Evolutionary conservation across 139 green algal species (phyloP).

Genomic region (Mesotaenium endlicherianum): DNA sequence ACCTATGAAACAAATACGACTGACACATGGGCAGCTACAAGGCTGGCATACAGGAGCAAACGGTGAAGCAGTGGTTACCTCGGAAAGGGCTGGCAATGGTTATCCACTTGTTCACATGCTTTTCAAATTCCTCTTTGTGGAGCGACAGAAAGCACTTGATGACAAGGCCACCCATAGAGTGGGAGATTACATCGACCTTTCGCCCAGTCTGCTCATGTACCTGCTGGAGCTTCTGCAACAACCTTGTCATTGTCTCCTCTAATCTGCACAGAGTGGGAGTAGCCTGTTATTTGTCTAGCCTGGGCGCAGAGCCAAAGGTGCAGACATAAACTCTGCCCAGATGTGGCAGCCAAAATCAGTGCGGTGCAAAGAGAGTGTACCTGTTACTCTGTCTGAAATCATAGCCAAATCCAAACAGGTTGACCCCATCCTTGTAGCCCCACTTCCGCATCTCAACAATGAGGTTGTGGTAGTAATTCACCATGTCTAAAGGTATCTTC

Average conservation of each 20-base stretch:
- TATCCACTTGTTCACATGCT: constrained; percentile 55
- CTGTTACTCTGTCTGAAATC: constrained; percentile 61
- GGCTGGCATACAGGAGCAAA: no score
- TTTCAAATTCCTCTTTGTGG: constrained; percentile 13
- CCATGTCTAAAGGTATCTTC: constrained; percentile 21
- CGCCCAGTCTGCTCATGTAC: constrained; percentile 17
- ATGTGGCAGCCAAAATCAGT: not conserved
- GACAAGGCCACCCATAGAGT: constrained; percentile 62
- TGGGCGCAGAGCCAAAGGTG: not conserved
- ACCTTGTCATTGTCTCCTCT: constrained; percentile 23
- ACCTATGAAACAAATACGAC: no score
- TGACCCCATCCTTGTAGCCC: constrained; percentile 52
- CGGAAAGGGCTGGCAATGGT: constrained; percentile 55
- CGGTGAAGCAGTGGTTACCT: no score
- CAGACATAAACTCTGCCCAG: not conserved
- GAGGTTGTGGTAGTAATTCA: constrained; percentile 60
- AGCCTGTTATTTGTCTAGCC: no score
- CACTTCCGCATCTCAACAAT: constrained; percentile 50
- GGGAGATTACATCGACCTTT: constrained; percentile 57
- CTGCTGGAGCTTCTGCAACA: constrained; percentile 40
- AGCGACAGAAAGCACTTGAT: constrained; percentile 55
- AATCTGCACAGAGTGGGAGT: constrained; percentile 39
- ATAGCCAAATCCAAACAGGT: constrained; percentile 62
- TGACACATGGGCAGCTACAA: no score
- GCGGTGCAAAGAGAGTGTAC: constrained; percentile 1